Evolutionary conservation across 2,329 filamentous ascomycete species (phyloP).

Genomic region (Colletotrichum brevisporum): DNA sequence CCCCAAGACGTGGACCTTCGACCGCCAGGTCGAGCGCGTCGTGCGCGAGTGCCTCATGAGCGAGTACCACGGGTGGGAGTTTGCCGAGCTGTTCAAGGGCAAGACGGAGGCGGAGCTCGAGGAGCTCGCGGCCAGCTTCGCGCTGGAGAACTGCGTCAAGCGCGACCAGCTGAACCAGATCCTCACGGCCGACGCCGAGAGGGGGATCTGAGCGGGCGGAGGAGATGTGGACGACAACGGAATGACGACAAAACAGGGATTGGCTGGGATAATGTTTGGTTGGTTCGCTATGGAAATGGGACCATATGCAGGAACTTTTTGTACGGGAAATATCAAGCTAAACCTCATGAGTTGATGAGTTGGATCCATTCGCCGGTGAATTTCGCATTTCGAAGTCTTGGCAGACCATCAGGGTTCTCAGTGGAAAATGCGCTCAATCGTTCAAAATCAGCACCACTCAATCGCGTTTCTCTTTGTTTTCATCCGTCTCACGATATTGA

Average conservation of each 20-base stretch:
- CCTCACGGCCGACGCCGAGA: constrained; percentile 58
- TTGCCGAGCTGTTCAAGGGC: constrained; percentile 67
- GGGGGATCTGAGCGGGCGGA: not conserved
- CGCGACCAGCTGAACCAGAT: constrained; percentile 66
- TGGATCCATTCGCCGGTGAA: constrained; percentile 2
- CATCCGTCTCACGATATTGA: not conserved
- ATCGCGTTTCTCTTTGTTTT: not conserved
- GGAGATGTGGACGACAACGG: not conserved
- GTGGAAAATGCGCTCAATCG: not conserved
- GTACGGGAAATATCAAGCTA: not conserved
- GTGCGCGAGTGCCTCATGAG: constrained; percentile 58
- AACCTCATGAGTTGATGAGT: not conserved
- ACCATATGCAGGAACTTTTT: constrained; percentile 1
- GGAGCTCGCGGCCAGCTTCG: constrained; percentile 64
- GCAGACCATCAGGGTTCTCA: constrained; percentile 40
- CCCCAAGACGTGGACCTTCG: constrained; percentile 64
- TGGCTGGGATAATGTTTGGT: not conserved
- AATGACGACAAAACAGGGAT: not conserved
- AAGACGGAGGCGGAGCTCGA: constrained; percentile 67
- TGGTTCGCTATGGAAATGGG: not conserved
- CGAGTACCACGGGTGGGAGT: constrained; percentile 66
- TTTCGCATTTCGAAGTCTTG: constrained; percentile 25
- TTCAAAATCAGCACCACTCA: not conserved
- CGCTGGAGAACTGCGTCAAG: constrained; percentile 67
- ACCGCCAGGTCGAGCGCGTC: constrained; percentile 63